Conservation (phyloP, 495 filamentous ascomycete species). For the Penicillium diatomitis region DNA sequence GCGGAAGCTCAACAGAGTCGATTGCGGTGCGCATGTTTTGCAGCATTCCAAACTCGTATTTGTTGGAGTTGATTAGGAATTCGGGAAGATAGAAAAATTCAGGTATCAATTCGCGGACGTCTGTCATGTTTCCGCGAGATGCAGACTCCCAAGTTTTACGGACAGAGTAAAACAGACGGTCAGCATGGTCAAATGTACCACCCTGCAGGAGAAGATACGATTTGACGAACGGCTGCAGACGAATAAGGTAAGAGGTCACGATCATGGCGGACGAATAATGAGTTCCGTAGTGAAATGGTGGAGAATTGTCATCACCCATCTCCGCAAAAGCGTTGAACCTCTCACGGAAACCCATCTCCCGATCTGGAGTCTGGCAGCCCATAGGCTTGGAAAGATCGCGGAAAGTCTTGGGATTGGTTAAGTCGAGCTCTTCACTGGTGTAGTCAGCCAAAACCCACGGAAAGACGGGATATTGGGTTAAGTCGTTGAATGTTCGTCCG, state of each 20-base stretch:
- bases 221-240: constrained; percentile 90
- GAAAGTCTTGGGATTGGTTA: constrained; percentile 74
- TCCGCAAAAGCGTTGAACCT: constrained; percentile 83
- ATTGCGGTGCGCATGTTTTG: constrained; percentile 73
- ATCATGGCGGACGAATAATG: constrained; percentile 99
- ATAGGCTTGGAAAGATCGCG: constrained; percentile 91
- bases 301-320: constrained; percentile 69
- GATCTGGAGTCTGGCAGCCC: constrained; percentile 75
- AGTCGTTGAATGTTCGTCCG: constrained; percentile 92
- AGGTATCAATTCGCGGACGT: constrained; percentile 87
- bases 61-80: constrained; percentile 83
- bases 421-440: constrained; percentile 87
- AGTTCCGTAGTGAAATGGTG: constrained; percentile 93
- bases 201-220: constrained; percentile 96
- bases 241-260: constrained; percentile 90
- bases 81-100: constrained; percentile 97
- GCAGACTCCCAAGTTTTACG: constrained; percentile 86
- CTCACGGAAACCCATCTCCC: constrained; percentile 69
- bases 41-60: constrained; percentile 81
- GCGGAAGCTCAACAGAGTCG: constrained; percentile 76
- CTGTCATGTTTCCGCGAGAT: constrained; percentile 80
- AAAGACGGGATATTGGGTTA: constrained; percentile 97
- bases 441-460: constrained; percentile 96
- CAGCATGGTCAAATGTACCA: constrained; percentile 92
- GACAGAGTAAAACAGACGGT: constrained; percentile 90